Evolutionary conservation across 306 rosid species (phyloP).

Genomic region (Vigna nakashimae): DNA sequence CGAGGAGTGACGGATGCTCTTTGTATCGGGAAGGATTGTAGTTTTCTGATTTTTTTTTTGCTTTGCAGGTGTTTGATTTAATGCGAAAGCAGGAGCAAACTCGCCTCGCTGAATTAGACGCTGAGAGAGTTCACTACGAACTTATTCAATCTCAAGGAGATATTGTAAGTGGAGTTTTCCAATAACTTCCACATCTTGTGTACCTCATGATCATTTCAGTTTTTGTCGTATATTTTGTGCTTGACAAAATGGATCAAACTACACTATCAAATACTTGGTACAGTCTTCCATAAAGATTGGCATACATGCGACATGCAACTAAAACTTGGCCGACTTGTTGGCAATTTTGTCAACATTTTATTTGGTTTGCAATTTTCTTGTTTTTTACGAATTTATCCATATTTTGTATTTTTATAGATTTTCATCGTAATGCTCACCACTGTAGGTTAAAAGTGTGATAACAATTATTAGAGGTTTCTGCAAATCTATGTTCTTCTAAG

Average conservation of each 20-base stretch:
- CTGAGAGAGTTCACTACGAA: conserved; percentile 81
- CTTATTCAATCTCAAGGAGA: conserved; percentile 75
- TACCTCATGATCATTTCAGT: background rate
- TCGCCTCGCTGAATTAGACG: conserved; percentile 79
- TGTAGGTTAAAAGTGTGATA: background rate
- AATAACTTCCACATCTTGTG: background rate
- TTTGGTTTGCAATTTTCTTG: background rate
- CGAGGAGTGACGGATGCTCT: background rate
- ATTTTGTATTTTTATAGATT: background rate
- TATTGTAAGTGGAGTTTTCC: conserved; percentile 62
- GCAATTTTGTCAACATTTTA: background rate
- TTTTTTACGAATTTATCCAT: background rate
- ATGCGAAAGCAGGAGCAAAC: conserved; percentile 84
- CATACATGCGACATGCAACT: background rate
- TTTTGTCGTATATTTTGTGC: background rate
- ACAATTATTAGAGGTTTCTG: conserved; percentile 8
- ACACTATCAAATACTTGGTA: background rate
- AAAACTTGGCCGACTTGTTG: background rate
- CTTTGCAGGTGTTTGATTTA: conserved; percentile 73
- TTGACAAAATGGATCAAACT: background rate
- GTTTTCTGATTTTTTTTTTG: conserved; percentile 36
- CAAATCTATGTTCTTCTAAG: conserved; percentile 12
- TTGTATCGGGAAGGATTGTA: background rate
- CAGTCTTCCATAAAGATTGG: conserved; percentile 5
- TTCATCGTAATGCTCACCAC: background rate